phyloP scores from a whole-genome alignment of 495 filamentous ascomycete genomes.

The Podospora anserina region DNA sequence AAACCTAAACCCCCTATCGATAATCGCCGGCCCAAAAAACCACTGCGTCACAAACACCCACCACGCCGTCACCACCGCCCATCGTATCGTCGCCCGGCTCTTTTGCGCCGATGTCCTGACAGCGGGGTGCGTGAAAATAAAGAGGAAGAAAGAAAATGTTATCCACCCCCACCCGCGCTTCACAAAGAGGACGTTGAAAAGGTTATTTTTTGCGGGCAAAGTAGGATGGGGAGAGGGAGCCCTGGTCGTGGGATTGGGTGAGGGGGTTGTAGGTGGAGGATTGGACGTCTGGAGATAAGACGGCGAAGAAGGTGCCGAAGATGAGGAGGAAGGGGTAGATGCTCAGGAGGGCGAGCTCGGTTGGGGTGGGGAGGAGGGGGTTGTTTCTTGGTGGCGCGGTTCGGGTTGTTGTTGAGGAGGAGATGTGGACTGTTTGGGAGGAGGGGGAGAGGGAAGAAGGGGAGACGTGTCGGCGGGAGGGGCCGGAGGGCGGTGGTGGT shows the following conservation, averaged over 20 bases:
- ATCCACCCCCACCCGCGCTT: conserved; percentile 95
- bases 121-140: conserved; percentile 58
- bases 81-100: conserved; percentile 58
- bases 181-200: conserved; percentile 89
- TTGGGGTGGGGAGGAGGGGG: conserved; percentile 58
- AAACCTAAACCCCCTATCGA: conserved; percentile 77
- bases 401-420: conserved; percentile 10
- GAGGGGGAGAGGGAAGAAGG: background rate
- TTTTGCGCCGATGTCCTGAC: conserved; percentile 35
- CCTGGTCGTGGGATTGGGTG: conserved; percentile 53
- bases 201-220: conserved; percentile 86
- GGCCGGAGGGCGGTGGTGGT: conserved; percentile 12
- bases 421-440: conserved; percentile 7
- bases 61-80: conserved; percentile 64
- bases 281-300: conserved; percentile 68
- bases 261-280: conserved; percentile 53
- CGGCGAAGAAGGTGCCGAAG: conserved; percentile 74
- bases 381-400: conserved; percentile 29
- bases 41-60: conserved; percentile 88
- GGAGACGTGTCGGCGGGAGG: conserved; percentile 7
- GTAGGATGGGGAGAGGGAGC: conserved; percentile 68
- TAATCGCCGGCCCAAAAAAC: conserved; percentile 88
- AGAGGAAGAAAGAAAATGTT: conserved; percentile 59
- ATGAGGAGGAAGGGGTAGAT: conserved; percentile 75
- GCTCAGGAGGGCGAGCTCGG: conserved; percentile 58